A percentile compares a stretch with the other conserved stretches of the same genome.
These are phyloP conservation scores for Vitis labrusca DNA, from an alignment of 164 flowering plant genomes.

Conservation along the genomic window DNA sequence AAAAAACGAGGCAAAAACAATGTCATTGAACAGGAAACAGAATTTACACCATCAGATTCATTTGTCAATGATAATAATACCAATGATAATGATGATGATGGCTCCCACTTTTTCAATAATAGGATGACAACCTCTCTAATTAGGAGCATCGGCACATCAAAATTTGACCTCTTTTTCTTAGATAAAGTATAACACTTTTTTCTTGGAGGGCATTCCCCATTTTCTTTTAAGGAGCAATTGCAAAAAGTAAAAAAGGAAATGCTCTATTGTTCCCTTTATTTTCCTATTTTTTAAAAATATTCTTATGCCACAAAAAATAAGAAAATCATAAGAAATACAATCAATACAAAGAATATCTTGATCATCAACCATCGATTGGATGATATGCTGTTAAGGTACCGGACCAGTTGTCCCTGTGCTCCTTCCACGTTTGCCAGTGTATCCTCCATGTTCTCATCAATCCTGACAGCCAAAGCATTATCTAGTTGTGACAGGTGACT, in stretches of 20 bases:
- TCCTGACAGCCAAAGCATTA: constrained; percentile 31
- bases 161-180: too few relatives aligned
- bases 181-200: too few relatives aligned
- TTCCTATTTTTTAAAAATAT: not conserved
- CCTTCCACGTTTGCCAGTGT: constrained; percentile 70
- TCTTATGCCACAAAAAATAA: constrained; percentile 66
- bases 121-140: too few relatives aligned
- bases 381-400: constrained; percentile 67
- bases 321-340: constrained; percentile 66
- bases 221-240: too few relatives aligned
- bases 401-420: constrained; percentile 59
- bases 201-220: too few relatives aligned
- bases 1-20: too few relatives aligned
- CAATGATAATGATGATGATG: too few relatives aligned
- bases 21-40: too few relatives aligned
- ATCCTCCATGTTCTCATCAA: constrained; percentile 77
- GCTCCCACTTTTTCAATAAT: too few relatives aligned
- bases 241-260: not conserved
- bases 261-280: not conserved
- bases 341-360: constrained; percentile 72
- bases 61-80: too few relatives aligned
- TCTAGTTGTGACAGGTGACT: not conserved
- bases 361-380: constrained; percentile 81
- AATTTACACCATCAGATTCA: too few relatives aligned
- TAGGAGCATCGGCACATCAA: too few relatives aligned